phyloP scores from a whole-genome alignment of 345 rosid species.

The Barbarea vulgaris region DNA sequence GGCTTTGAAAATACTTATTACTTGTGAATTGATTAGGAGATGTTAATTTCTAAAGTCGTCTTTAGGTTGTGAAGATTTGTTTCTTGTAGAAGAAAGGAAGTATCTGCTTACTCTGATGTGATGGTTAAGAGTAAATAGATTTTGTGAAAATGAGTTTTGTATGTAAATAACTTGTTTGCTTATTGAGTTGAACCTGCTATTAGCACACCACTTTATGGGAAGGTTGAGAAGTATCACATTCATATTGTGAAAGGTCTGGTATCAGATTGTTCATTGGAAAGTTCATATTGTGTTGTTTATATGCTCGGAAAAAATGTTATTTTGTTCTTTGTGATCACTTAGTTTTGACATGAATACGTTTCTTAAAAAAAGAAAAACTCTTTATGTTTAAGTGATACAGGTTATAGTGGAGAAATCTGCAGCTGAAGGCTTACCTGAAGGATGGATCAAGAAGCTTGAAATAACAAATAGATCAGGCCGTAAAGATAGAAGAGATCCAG shows the following conservation, averaged over 20 bases:
- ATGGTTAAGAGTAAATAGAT: neutral
- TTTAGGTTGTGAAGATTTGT: neutral
- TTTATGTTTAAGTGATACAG: conserved; percentile 53
- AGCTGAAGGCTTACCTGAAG: conserved; percentile 78
- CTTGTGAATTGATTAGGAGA: neutral
- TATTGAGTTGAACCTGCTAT: no score
- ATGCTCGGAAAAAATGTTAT: neutral
- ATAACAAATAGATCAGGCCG: conserved; percentile 53
- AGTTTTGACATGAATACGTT: neutral
- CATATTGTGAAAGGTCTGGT: neutral
- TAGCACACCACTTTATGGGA: neutral
- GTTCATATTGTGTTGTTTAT: conserved; percentile 2
- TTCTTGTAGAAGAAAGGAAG: neutral
- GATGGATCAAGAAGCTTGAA: conserved; percentile 85
- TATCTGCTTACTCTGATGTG: neutral
- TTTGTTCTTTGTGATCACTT: neutral
- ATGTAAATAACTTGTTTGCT: neutral
- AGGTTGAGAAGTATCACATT: neutral
- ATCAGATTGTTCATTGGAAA: neutral
- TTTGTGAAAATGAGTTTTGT: conserved; percentile 5
- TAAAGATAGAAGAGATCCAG: conserved; percentile 71
- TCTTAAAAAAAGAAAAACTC: conserved; percentile 14
- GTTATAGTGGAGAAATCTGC: conserved; percentile 57
- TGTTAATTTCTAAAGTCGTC: neutral
- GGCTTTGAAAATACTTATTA: neutral